Evolutionary conservation across 2,329 filamentous ascomycete genomes (phyloP).

Genomic region (Microsporum audouinii): DNA sequence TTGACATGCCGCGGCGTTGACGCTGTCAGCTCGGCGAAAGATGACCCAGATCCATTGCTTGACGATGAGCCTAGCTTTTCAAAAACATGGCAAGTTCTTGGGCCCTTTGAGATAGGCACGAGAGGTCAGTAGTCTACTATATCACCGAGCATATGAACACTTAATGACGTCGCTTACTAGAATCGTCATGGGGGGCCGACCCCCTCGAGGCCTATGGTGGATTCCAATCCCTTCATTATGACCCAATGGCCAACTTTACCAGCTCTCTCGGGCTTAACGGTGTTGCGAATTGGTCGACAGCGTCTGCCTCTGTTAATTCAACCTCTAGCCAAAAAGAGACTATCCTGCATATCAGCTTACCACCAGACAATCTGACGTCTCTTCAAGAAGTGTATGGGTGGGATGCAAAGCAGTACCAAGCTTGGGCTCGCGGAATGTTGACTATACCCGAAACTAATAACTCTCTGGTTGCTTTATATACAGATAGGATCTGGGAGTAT

Average conservation of each 20-base stretch:
- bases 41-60: neutral
- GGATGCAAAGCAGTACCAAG: conserved; percentile 48
- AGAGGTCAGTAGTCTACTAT: conserved; percentile 36
- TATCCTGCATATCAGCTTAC: conserved; percentile 37
- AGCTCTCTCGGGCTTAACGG: conserved; percentile 44
- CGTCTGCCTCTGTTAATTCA: conserved; percentile 23
- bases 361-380: conserved; percentile 43
- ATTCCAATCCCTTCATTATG: conserved; percentile 38
- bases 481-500: conserved; percentile 42
- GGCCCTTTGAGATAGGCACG: conserved; percentile 49
- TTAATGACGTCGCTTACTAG: conserved; percentile 23
- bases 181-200: conserved; percentile 49
- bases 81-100: conserved; percentile 41
- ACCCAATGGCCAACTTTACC: conserved; percentile 33
- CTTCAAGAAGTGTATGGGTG: conserved; percentile 47
- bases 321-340: conserved; percentile 24
- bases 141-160: neutral
- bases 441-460: conserved; percentile 23
- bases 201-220: conserved; percentile 45
- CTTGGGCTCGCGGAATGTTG: conserved; percentile 45
- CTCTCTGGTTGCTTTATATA: conserved; percentile 33
- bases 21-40: neutral
- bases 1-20: neutral
- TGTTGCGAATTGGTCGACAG: conserved; percentile 38
- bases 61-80: conserved; percentile 16